Percentiles rank a stretch among this genome's conserved stretches.
These are phyloP conservation scores for Claviceps pazoutovae DNA, from an alignment of 2,329 filamentous ascomycete species.

Conservation along the genomic window DNA sequence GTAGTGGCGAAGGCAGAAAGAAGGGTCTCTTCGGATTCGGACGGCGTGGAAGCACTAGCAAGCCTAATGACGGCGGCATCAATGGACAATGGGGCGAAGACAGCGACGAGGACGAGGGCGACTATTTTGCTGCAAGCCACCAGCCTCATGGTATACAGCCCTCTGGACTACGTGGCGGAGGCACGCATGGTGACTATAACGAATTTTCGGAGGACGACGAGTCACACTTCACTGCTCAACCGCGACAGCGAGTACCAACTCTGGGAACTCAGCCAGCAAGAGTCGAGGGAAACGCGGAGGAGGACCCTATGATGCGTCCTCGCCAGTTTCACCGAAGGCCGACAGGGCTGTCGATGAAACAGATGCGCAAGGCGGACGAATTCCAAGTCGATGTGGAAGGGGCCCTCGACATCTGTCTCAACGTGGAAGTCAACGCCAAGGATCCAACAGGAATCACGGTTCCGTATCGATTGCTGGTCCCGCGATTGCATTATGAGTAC, in stretches of 20 bases:
- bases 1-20: slow-evolving; percentile 35
- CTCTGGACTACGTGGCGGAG: slow-evolving; percentile 26
- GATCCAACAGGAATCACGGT: slow-evolving; percentile 81
- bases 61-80: slow-evolving; percentile 36
- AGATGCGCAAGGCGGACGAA: slow-evolving; percentile 38
- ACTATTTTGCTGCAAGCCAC: slow-evolving; percentile 11
- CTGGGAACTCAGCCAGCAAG: slow-evolving; percentile 13
- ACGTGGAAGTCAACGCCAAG: slow-evolving; percentile 73
- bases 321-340: slow-evolving; percentile 52
- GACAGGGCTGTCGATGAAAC: slow-evolving; percentile 51
- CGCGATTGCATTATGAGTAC: slow-evolving; percentile 53
- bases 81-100: slow-evolving; percentile 39
- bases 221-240: slow-evolving; percentile 36
- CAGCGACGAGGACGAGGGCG: slow-evolving; percentile 29
- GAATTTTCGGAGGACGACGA: slow-evolving; percentile 45
- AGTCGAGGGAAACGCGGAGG: slow-evolving; percentile 10
- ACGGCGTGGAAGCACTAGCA: slow-evolving; percentile 25
- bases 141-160: slow-evolving; percentile 12
- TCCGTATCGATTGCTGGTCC: slow-evolving; percentile 77
- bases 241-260: slow-evolving; percentile 19
- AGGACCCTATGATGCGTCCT: slow-evolving; percentile 10
- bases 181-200: slow-evolving; percentile 18
- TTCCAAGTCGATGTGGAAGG: slow-evolving; percentile 63
- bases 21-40: slow-evolving; percentile 29
- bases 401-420: slow-evolving; percentile 74